Conservation (phyloP, 2,329 filamentous ascomycete genomes). For the Trichophyton equinum region DNA sequence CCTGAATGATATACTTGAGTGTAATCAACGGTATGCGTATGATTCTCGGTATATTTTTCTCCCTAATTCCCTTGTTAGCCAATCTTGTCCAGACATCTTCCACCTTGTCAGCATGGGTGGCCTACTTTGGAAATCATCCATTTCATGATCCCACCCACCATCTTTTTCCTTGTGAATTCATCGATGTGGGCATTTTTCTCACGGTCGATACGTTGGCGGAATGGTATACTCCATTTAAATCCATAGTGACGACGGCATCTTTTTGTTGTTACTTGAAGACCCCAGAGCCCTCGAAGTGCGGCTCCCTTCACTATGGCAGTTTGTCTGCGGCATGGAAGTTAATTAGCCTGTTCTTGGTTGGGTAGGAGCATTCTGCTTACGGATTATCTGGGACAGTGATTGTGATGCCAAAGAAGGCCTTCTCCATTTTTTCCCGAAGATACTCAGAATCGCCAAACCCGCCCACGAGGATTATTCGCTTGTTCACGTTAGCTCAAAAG, state of each 20-base stretch:
- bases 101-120: background rate
- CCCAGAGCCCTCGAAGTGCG: constrained; percentile 7
- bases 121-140: constrained; percentile 9
- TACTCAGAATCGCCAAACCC: constrained; percentile 13
- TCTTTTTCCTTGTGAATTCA: background rate
- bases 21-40: background rate
- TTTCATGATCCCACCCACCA: background rate
- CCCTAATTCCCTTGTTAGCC: background rate
- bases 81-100: background rate
- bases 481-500: background rate
- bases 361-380: background rate
- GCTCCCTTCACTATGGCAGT: constrained; percentile 9
- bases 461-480: constrained; percentile 12
- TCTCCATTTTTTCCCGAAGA: background rate
- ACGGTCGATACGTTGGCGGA: constrained; percentile 5
- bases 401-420: constrained; percentile 1
- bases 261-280: background rate
- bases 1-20: background rate
- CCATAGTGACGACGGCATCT: constrained; percentile 11
- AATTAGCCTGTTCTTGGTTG: background rate
- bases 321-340: background rate
- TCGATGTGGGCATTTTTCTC: background rate
- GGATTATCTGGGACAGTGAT: background rate
- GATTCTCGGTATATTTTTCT: background rate
- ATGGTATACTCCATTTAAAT: background rate